phyloP scores from a whole-genome alignment of 208 protist species.

The Wallacemonas sp. region DNA sequence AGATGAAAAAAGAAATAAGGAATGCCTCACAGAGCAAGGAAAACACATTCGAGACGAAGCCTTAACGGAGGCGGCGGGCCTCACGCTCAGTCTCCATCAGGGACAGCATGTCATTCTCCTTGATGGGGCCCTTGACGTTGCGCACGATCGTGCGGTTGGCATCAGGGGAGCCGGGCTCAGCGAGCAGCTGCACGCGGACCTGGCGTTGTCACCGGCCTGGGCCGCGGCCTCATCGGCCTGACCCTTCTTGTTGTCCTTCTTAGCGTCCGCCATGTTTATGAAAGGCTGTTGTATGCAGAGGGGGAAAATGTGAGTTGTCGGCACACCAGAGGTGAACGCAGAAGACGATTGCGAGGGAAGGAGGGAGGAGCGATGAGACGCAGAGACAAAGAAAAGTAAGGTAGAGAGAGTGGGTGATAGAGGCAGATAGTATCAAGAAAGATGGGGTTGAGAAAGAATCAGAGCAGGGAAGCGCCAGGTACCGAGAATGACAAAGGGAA shows the following conservation, averaged over 20 bases:
- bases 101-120: conserved; percentile 98
- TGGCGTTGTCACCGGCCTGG: conserved; percentile 80
- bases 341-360: background rate
- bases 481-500: no score
- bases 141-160: conserved; percentile 97
- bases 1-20: conserved; percentile 30
- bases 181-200: conserved; percentile 96
- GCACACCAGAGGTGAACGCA: no score
- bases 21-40: conserved; percentile 22
- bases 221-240: conserved; percentile 73
- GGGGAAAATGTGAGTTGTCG: conserved; percentile 14
- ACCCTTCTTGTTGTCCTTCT: conserved; percentile 89
- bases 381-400: background rate
- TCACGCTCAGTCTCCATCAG: conserved; percentile 99
- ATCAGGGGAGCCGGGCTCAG: conserved; percentile 84
- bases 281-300: conserved; percentile 7
- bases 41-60: conserved; percentile 14
- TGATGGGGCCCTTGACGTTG: conserved; percentile 99
- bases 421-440: no score
- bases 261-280: conserved; percentile 62
- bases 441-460: background rate
- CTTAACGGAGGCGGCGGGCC: conserved; percentile 98
- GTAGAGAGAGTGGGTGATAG: background rate
- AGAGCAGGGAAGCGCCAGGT: background rate
- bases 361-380: conserved; percentile 7